These are phyloP conservation scores for Somion occarium DNA, from an alignment of 1,284 basidiomycete species.

Conservation along the genomic window DNA sequence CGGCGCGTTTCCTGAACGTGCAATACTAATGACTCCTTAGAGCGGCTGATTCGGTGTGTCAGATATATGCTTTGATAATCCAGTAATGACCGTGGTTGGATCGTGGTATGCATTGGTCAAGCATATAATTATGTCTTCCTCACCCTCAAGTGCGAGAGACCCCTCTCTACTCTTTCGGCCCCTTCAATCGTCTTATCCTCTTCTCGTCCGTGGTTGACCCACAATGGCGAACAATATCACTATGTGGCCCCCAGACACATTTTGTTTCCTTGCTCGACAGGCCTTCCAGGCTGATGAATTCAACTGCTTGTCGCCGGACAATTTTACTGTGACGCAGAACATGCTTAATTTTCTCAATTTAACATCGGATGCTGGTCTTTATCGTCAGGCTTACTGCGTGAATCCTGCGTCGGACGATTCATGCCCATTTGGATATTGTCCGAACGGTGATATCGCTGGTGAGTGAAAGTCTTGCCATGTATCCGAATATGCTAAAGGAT, in stretches of 20 bases:
- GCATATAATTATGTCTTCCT: too few species aligned
- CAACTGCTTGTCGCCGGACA: neutral
- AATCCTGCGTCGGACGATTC: slow-evolving; percentile 4
- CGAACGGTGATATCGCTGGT: slow-evolving; percentile 7
- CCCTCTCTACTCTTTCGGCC: too few species aligned
- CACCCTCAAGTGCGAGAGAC: too few species aligned
- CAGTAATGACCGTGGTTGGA: too few species aligned
- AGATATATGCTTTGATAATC: too few species aligned
- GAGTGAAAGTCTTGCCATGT: neutral
- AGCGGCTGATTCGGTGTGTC: too few species aligned
- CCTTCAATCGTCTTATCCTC: too few species aligned
- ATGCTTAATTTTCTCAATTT: slow-evolving; percentile 6
- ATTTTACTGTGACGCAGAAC: neutral
- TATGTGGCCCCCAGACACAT: neutral
- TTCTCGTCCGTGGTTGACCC: too few species aligned
- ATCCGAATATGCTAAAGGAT: neutral
- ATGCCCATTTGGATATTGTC: slow-evolving; percentile 4
- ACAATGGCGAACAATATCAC: too few species aligned
- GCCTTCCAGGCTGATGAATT: neutral
- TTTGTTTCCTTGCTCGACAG: neutral
- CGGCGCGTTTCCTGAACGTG: too few species aligned
- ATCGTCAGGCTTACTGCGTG: slow-evolving; percentile 5
- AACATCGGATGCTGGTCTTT: neutral
- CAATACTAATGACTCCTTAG: too few species aligned
- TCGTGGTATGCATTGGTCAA: too few species aligned